Base-by-base conservation (phyloP, 23 red algal genomes). In the Gracilaria gracilis region DNA sequence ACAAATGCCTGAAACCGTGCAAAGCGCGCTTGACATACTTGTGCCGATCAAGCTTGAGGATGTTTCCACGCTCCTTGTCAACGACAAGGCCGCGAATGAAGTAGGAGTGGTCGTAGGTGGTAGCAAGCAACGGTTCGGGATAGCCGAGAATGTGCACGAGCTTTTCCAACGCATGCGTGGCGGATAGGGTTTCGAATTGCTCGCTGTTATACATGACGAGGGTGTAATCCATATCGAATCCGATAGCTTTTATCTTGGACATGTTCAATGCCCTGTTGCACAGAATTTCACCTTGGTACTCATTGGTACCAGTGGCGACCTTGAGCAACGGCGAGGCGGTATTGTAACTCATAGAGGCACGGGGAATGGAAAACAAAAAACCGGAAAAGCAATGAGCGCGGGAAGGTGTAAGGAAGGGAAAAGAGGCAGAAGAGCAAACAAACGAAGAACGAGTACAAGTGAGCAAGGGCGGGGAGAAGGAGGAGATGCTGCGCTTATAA, bases 181-280 rank as follows among this genome's bases (percentile, higher is more conserved):
- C 95, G n/a, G 94, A 84, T 4, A 99, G 86, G 4, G 79, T 81
- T 87, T 99, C 97, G 81, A 99, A 96, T 19, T 57, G 65, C 57
- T 99, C 94, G 38, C 93, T 76, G 38, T 93, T 91, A 89, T 99
- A 99, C 92, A 90, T 81, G 40, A 90, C 91, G 24, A 99, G 76
- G 33, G 97, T 99, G 72, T 99, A 99, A 70, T 99, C 97, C 97
- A 99, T 99, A 58, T 99, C 94, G 84, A 99, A 99, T 24, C 97
- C 97, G 48, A 99, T 89, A 16, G 97, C 97, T 28, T 74, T 80
- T 23, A 99, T 92, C 61, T 88, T 89, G 33, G 88, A 81, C 97
- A 99, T 99, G 72, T 99, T 99, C 57, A 99, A 80, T 15, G 87
- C 92, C 32, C 97, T 92, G 81, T 99, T 99, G 61, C 97, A 99